Percentiles rank a stretch among this genome's conserved stretches.
Conservation (phyloP, 495 filamentous ascomycete genomes). For the Entonaema liquescens region DNA sequence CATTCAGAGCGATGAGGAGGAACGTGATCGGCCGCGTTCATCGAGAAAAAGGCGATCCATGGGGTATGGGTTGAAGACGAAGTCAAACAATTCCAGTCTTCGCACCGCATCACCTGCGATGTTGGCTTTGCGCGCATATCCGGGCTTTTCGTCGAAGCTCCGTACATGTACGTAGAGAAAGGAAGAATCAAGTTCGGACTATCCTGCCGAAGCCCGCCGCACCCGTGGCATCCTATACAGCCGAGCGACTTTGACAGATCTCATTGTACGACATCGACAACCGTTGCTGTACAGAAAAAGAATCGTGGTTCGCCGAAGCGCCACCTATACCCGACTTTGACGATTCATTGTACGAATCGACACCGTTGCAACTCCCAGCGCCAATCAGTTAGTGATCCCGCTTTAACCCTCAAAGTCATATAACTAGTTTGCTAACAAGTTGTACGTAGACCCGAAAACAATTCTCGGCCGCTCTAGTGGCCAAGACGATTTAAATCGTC, state of each 20-base stretch:
- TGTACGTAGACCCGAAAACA: conserved; percentile 20
- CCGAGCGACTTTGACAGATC: too few species aligned
- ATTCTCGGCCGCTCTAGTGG: conserved; percentile 12
- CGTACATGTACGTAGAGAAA: conserved; percentile 31
- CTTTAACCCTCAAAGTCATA: not conserved
- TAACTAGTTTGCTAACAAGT: conserved; percentile 15
- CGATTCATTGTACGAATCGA: conserved; percentile 26
- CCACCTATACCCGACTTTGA: conserved; percentile 28
- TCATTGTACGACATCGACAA: too few species aligned
- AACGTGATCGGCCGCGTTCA: conserved; percentile 16
- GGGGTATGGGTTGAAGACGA: conserved; percentile 38
- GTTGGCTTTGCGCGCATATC: conserved; percentile 16
- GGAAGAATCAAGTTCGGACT: too few species aligned
- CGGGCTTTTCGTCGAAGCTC: conserved; percentile 35
- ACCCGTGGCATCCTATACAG: too few species aligned
- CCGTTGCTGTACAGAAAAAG: conserved; percentile 17
- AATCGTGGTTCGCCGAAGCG: conserved; percentile 17
- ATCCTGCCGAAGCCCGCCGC: too few species aligned
- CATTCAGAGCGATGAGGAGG: conserved; percentile 6
- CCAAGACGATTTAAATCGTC: conserved; percentile 28
- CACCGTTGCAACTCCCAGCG: conserved; percentile 21
- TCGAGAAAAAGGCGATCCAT: conserved; percentile 37
- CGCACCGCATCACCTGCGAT: conserved; percentile 32
- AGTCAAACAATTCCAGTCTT: conserved; percentile 25
- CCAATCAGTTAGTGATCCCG: conserved; percentile 31